These are phyloP conservation scores for Clathrus columnatus DNA, from an alignment of 768 basidiomycete genomes.

Conservation along the genomic window DNA sequence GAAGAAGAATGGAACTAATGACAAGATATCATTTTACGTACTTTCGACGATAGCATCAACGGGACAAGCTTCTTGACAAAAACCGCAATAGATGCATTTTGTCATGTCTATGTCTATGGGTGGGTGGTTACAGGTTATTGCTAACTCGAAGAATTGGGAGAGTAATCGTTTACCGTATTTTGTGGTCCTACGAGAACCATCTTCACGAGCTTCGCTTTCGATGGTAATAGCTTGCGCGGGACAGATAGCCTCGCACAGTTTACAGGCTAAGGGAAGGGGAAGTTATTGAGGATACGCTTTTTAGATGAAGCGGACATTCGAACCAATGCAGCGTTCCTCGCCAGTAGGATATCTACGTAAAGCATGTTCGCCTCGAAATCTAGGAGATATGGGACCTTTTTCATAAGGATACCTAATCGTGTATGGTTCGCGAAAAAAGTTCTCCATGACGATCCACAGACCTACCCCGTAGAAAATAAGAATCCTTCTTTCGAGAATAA, in stretches of 20 bases:
- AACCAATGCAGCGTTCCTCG: constrained; percentile 97
- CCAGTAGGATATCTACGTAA: constrained; percentile 93
- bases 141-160: constrained; percentile 9
- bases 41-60: constrained; percentile 99
- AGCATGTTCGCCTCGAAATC: constrained; percentile 98
- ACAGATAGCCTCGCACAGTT: constrained; percentile 98
- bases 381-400: constrained; percentile 94
- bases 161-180: constrained; percentile 67
- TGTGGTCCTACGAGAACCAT: constrained; percentile 93
- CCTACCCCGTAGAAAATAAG: constrained; percentile 38
- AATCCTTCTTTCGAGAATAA: background rate
- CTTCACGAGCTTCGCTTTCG: constrained; percentile 91
- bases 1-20: background rate
- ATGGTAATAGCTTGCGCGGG: constrained; percentile 99
- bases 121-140: constrained; percentile 9
- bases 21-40: constrained; percentile 31
- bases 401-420: constrained; percentile 99
- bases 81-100: constrained; percentile 99
- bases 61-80: constrained; percentile 99
- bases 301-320: constrained; percentile 22
- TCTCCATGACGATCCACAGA: constrained; percentile 94
- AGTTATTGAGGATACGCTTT: background rate
- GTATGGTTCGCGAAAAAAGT: constrained; percentile 91
- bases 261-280: constrained; percentile 62
- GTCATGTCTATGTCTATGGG: constrained; percentile 95